Evolutionary conservation across 495 filamentous ascomycete species (phyloP), one percentile per base, ranked within the genome.

Genomic region (Penicillium bovifimosum): DNA sequence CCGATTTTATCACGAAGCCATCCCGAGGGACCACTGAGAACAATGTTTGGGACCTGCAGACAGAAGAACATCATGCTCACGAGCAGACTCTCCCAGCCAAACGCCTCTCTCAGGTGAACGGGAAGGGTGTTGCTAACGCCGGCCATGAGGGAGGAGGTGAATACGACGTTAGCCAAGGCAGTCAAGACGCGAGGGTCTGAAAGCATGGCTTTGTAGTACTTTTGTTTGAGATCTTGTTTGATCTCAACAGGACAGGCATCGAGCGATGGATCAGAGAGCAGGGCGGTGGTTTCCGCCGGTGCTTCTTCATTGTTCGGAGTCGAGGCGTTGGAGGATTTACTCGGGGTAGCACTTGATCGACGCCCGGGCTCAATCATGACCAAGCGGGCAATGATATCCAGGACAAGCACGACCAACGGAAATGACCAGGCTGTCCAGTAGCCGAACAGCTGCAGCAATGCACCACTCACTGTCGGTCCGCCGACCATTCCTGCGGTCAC

Each of bases 1-100:
- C 58, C 60, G 20, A 50, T 32, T 6, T 33, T 13, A 40, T 63
- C 58, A 9, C 53, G 53, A n/a, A 63, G 53, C 58, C 48, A 61
- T 38, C 58, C 60, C 1, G 44, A 20, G 0, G 53, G 45, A 2
- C 58, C 53, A 9, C 32, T 41, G 3, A 63, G 31, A 9, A 58
- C 16, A 6, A 63, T 38, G 24, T 36, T 33, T 1, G 60, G 60
- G 9, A 52, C 45, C 26, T 47, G 38, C 8, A 63, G 32, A 35
- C 31, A 29, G 17, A 54, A 48, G 32, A 61, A 63, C 49, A 61
- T 48, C 41, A 57, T 31, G 10, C 57, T 52, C 8, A 51, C 41
- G 20, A 39, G 36, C 16, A 47, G 38, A 9, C 39, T 56, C 20
- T 47, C 46, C 57, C 57, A 60, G 11, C 36, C 48, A 11, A 60